Percentiles rank a stretch among this genome's conserved stretches.
Conservation (phyloP, 768 basidiomycete genomes). For the Lactarius vividus region DNA sequence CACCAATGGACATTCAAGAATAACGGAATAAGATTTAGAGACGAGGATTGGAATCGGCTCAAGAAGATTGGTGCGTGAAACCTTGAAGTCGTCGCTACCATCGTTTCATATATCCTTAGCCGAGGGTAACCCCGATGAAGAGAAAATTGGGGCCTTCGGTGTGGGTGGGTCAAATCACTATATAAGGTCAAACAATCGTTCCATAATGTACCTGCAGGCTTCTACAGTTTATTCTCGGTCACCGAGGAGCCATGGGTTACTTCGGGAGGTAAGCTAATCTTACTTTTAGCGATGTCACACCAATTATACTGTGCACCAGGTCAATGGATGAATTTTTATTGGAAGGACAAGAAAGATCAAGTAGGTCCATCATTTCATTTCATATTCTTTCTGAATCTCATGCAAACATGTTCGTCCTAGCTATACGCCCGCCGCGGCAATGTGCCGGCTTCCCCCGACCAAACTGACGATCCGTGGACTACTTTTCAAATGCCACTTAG, state of each 20-base stretch:
- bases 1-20: conserved; percentile 85
- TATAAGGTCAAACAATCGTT: background rate
- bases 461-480: conserved; percentile 60
- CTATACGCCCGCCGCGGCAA: conserved; percentile 80
- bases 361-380: conserved; percentile 36
- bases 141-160: conserved; percentile 94
- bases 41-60: conserved; percentile 84
- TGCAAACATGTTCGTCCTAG: conserved; percentile 37
- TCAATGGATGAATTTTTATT: conserved; percentile 94
- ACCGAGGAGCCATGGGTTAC: conserved; percentile 82
- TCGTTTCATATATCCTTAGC: conserved; percentile 43
- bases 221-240: conserved; percentile 79
- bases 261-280: conserved; percentile 58
- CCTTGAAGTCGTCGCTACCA: background rate
- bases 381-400: background rate
- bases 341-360: conserved; percentile 92
- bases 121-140: conserved; percentile 91
- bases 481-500: conserved; percentile 87
- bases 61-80: conserved; percentile 73
- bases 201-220: conserved; percentile 40
- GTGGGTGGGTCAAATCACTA: conserved; percentile 49
- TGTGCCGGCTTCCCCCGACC: conserved; percentile 43
- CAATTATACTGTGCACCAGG: conserved; percentile 42
- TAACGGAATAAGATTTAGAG: conserved; percentile 77
- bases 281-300: conserved; percentile 28